A percentile compares a stretch with the other conserved stretches of the same genome.
These are phyloP conservation scores for Pythium plurisporium DNA, from an alignment of 352 stramenopile species.

Conservation along the genomic window DNA sequence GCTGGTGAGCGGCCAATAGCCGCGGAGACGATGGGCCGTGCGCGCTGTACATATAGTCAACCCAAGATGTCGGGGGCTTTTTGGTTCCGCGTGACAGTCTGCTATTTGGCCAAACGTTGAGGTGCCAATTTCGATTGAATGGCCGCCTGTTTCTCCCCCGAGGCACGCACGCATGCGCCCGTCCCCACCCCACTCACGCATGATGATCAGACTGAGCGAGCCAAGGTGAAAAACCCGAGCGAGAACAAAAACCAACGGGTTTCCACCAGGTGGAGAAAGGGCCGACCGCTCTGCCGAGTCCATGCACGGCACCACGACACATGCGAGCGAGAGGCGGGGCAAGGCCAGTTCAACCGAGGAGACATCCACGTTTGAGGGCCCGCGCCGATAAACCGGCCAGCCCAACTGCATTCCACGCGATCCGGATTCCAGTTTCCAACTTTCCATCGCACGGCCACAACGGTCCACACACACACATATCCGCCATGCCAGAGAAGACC, in stretches of 20 bases:
- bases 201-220: conserved; percentile 7
- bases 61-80: not conserved
- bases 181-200: not conserved
- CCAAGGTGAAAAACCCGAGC: not conserved
- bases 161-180: conserved; percentile 18
- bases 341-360: conserved; percentile 19
- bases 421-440: conserved; percentile 5
- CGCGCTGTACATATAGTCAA: conserved; percentile 1
- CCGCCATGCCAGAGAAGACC: conserved; percentile 66
- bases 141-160: conserved; percentile 19
- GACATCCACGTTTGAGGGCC: conserved; percentile 4
- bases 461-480: not conserved
- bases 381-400: not conserved
- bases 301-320: conserved; percentile 4
- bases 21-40: no score
- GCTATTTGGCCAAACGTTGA: conserved; percentile 12
- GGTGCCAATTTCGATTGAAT: conserved; percentile 16
- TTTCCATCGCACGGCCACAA: conserved; percentile 3
- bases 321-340: not conserved
- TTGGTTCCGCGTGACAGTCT: conserved; percentile 7
- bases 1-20: conserved; percentile 8
- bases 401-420: conserved; percentile 8
- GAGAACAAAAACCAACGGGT: not conserved
- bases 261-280: conserved; percentile 1
- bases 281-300: not conserved